phyloP scores from a whole-genome alignment of 192 early-diverging fungal species.

The Podila horticola region DNA sequence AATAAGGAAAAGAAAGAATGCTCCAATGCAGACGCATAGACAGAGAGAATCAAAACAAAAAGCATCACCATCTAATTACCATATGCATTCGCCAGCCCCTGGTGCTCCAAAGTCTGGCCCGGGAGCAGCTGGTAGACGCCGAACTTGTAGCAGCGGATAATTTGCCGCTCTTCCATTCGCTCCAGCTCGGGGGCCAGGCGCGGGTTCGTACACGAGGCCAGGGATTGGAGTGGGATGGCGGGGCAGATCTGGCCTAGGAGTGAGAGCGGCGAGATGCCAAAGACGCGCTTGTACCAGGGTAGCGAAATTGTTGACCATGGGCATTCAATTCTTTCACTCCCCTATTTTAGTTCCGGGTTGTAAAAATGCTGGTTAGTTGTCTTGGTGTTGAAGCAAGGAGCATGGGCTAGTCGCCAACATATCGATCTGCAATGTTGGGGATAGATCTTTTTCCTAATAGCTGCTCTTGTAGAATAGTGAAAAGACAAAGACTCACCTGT shows the following conservation, averaged over 20 bases:
- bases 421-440: too few relatives aligned
- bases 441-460: too few relatives aligned
- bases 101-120: slow-evolving; percentile 36
- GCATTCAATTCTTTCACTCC: slow-evolving; percentile 66
- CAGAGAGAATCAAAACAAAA: neutral
- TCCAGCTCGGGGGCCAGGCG: slow-evolving; percentile 67
- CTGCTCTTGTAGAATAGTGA: neutral
- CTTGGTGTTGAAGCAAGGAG: neutral
- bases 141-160: slow-evolving; percentile 79
- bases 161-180: slow-evolving; percentile 75
- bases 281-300: slow-evolving; percentile 54
- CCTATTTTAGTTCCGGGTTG: too few relatives aligned
- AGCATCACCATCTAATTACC: slow-evolving; percentile 57
- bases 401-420: neutral
- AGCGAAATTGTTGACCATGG: slow-evolving; percentile 46
- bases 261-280: slow-evolving; percentile 46
- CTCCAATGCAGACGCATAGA: slow-evolving; percentile 23
- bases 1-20: neutral
- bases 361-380: too few relatives aligned
- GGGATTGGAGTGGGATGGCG: slow-evolving; percentile 55
- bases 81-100: slow-evolving; percentile 53
- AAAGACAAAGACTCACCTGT: slow-evolving; percentile 8
- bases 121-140: slow-evolving; percentile 64
- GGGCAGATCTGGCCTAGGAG: slow-evolving; percentile 60
- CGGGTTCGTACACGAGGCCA: slow-evolving; percentile 63